Percentiles rank a stretch among this genome's conserved stretches.
These are phyloP conservation scores for Suhomyces maxii DNA, from an alignment of 1,139 yeast genomes.

Conservation along the genomic window DNA sequence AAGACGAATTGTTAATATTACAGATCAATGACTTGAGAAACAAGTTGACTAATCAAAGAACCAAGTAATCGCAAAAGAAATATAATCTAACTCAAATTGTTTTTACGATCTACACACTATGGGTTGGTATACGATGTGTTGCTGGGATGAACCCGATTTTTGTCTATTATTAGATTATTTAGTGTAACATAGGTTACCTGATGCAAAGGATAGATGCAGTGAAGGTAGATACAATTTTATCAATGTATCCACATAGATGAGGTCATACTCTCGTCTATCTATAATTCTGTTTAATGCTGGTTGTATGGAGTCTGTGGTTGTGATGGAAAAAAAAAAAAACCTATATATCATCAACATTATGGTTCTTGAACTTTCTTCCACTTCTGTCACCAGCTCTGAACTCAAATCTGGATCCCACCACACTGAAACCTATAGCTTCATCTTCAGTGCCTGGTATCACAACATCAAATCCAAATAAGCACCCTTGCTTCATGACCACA, in stretches of 20 bases:
- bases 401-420: constrained; percentile 79
- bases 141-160: too few species aligned
- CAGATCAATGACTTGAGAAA: constrained; percentile 25
- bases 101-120: too few species aligned
- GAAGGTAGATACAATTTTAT: too few species aligned
- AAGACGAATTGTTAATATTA: constrained; percentile 25
- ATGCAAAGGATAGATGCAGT: too few species aligned
- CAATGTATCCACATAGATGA: too few species aligned
- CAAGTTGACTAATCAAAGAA: background rate
- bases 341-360: constrained; percentile 60
- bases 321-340: too few species aligned
- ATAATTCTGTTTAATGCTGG: background rate
- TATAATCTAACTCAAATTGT: background rate
- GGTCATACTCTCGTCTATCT: too few species aligned
- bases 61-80: background rate
- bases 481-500: constrained; percentile 59
- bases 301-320: too few species aligned
- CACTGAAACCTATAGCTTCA: constrained; percentile 55
- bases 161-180: too few species aligned
- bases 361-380: constrained; percentile 81
- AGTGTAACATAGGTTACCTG: too few species aligned
- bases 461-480: constrained; percentile 57
- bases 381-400: constrained; percentile 80
- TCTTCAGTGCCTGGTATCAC: constrained; percentile 28
- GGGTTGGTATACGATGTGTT: too few species aligned